Conservation (phyloP, 768 basidiomycete species). For the Termitomyces sp. region DNA sequence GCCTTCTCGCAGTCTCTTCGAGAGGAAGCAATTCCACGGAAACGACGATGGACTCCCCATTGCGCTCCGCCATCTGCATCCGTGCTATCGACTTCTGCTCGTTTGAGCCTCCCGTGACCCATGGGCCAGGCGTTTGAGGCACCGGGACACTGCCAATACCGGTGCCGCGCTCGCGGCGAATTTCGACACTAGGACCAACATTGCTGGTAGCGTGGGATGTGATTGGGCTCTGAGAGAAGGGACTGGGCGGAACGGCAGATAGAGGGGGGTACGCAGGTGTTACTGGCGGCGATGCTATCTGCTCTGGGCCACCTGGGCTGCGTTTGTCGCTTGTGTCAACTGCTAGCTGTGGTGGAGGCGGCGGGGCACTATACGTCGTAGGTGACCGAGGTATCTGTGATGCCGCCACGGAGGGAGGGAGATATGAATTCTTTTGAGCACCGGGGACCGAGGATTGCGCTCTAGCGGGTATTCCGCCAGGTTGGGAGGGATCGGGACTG, state of each 20-base stretch:
- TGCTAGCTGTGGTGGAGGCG: conserved; percentile 22
- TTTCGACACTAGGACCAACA: conserved; percentile 58
- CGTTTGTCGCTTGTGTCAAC: conserved; percentile 1
- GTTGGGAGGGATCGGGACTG: conserved; percentile 17
- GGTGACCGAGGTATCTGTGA: conserved; percentile 41
- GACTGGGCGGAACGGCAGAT: conserved; percentile 42
- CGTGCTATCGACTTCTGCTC: conserved; percentile 27
- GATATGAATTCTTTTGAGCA: conserved; percentile 25
- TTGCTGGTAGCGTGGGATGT: conserved; percentile 41
- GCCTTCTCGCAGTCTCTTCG: conserved; percentile 13
- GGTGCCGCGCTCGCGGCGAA: conserved; percentile 51
- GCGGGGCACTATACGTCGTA: conserved; percentile 49
- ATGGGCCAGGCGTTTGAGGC: conserved; percentile 54
- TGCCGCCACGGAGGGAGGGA: conserved; percentile 26
- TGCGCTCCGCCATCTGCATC: conserved; percentile 24
- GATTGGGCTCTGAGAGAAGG: conserved; percentile 52
- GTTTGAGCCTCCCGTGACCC: conserved; percentile 38
- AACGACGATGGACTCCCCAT: conserved; percentile 60
- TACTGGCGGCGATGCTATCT: conserved; percentile 29
- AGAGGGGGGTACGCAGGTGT: conserved; percentile 63
- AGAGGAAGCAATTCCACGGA: conserved; percentile 52
- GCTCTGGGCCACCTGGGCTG: conserved; percentile 5
- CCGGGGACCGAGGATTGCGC: conserved; percentile 21
- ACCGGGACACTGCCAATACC: conserved; percentile 25
- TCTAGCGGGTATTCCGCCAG: conserved; percentile 10